Evolutionary conservation across 345 rosid species (phyloP).

Genomic region (Stellera chamaejasme): DNA sequence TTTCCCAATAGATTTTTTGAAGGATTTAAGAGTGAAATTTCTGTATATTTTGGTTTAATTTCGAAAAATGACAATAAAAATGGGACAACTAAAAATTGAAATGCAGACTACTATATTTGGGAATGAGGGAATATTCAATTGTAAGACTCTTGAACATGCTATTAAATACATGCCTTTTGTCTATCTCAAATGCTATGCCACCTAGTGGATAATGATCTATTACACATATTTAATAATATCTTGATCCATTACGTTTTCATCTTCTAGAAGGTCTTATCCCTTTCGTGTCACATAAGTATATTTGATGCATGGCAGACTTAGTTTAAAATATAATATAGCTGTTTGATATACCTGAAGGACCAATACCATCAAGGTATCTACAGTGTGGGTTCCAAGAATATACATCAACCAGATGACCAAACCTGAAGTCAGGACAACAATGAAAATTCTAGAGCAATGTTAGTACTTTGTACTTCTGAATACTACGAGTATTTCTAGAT

Average conservation of each 20-base stretch:
- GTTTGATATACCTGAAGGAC: slow-evolving; percentile 70
- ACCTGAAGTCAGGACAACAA: slow-evolving; percentile 32
- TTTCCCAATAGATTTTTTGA: too few relatives aligned
- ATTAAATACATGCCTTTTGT: slow-evolving; percentile 16
- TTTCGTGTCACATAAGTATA: slow-evolving; percentile 9
- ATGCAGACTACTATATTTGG: too few relatives aligned
- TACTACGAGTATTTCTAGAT: not conserved
- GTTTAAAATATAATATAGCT: slow-evolving; percentile 7
- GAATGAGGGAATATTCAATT: too few relatives aligned
- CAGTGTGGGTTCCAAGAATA: slow-evolving; percentile 97
- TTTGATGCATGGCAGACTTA: slow-evolving; percentile 2
- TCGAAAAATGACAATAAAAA: too few relatives aligned
- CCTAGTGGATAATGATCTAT: slow-evolving; percentile 8
- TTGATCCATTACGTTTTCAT: slow-evolving; percentile 19
- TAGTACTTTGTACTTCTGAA: not conserved
- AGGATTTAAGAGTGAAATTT: too few relatives aligned
- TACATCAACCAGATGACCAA: slow-evolving; percentile 81
- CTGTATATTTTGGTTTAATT: too few relatives aligned
- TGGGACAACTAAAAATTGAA: too few relatives aligned
- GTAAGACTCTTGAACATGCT: slow-evolving; percentile 2
- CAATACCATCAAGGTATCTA: slow-evolving; percentile 76
- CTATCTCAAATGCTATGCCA: slow-evolving; percentile 8
- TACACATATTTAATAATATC: slow-evolving; percentile 19
- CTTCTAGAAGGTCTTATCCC: slow-evolving; percentile 13
- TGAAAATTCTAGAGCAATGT: not conserved